Conservation (phyloP, 2,329 filamentous ascomycete species). For the Plenodomus biglobosus region DNA sequence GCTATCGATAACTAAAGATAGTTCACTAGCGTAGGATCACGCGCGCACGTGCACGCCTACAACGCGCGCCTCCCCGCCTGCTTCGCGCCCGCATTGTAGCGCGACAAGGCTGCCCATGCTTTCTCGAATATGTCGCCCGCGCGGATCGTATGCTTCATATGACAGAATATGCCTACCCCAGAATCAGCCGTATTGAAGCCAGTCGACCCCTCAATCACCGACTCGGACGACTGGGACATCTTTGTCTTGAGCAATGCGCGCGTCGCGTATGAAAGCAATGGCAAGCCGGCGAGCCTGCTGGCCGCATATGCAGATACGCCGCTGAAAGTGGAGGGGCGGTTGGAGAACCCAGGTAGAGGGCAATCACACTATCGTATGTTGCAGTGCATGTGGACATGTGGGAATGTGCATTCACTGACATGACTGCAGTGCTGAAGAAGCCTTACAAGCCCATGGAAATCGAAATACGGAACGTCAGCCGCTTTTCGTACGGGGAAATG, state of each 20-base stretch:
- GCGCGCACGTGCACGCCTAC: slow-evolving; percentile 4
- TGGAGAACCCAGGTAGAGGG: slow-evolving; percentile 46
- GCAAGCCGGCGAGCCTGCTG: slow-evolving; percentile 59
- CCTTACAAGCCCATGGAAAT: slow-evolving; percentile 46
- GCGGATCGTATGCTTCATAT: slow-evolving; percentile 9
- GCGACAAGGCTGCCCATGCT: background rate
- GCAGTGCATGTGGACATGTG: background rate
- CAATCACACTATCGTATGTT: slow-evolving; percentile 37
- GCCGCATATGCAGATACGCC: slow-evolving; percentile 62
- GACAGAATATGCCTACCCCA: slow-evolving; percentile 25
- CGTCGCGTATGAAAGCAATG: slow-evolving; percentile 59
- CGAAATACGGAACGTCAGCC: slow-evolving; percentile 56
- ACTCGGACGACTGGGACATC: slow-evolving; percentile 59
- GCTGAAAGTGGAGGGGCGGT: slow-evolving; percentile 61
- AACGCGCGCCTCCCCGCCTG: slow-evolving; percentile 10
- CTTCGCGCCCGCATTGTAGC: slow-evolving; percentile 7
- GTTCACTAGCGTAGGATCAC: background rate
- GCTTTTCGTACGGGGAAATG: slow-evolving; percentile 53
- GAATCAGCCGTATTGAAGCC: slow-evolving; percentile 47
- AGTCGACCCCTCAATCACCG: slow-evolving; percentile 42
- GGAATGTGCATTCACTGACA: no score
- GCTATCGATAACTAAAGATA: slow-evolving; percentile 11
- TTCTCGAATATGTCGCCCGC: background rate
- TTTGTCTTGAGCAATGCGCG: slow-evolving; percentile 64
- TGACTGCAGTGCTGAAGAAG: slow-evolving; percentile 34